Evolutionary conservation across 2,329 filamentous ascomycete genomes (phyloP).

Genomic region (Alternaria solani): DNA sequence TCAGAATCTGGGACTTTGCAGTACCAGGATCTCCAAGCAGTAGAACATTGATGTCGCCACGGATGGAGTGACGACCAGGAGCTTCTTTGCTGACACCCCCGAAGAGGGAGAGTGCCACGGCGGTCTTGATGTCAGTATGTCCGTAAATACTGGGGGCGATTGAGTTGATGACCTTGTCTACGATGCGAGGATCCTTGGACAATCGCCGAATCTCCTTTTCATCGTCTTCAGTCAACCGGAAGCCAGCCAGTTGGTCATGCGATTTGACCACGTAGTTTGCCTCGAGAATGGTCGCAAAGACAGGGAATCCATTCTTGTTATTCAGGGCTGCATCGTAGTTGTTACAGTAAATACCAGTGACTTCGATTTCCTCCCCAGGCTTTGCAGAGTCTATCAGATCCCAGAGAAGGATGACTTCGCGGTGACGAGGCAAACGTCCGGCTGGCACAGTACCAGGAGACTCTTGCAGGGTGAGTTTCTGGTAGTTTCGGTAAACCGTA

Average conservation of each 20-base stretch:
- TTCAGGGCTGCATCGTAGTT: constrained; percentile 98
- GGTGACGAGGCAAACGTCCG: constrained; percentile 88
- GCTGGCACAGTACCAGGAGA: constrained; percentile 96
- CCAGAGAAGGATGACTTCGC: constrained; percentile 95
- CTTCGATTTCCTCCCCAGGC: constrained; percentile 95
- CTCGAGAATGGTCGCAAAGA: constrained; percentile 96
- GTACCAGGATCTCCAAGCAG: constrained; percentile 97
- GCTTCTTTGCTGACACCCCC: constrained; percentile 92
- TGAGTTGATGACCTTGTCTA: constrained; percentile 91
- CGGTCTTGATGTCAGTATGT: constrained; percentile 96
- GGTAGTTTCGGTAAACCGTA: constrained; percentile 98
- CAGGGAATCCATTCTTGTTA: constrained; percentile 97
- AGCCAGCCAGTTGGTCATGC: constrained; percentile 96
- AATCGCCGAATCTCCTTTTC: constrained; percentile 88
- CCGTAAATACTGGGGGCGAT: constrained; percentile 98
- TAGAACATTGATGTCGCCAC: constrained; percentile 97
- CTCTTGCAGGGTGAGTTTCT: constrained; percentile 96
- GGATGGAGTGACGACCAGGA: constrained; percentile 87
- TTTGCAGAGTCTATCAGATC: constrained; percentile 97
- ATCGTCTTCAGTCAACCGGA: constrained; percentile 93
- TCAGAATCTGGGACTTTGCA: constrained; percentile 95
- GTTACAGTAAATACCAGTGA: constrained; percentile 96
- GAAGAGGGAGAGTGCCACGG: constrained; percentile 91
- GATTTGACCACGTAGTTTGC: constrained; percentile 97
- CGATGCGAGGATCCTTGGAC: constrained; percentile 87